Percentiles rank a stretch among this genome's conserved stretches.
These are phyloP conservation scores for Selaginella tamariscina DNA, from an alignment of 75 land plant species.

Conservation along the genomic window DNA sequence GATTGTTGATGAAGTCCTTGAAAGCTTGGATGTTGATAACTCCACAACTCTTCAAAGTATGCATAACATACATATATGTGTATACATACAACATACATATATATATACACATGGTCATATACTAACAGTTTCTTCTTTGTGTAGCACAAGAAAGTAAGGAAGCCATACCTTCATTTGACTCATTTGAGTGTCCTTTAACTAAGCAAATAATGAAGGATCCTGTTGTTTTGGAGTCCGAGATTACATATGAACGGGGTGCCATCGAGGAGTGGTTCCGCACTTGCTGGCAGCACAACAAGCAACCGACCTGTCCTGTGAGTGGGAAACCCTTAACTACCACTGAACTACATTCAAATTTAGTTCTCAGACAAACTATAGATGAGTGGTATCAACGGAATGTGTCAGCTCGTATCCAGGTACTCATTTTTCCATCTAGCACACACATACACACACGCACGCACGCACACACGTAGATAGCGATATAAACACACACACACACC, in stretches of 20 bases:
- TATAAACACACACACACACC: too few species aligned
- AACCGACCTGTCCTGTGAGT: constrained; percentile 48
- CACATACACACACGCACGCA: too few species aligned
- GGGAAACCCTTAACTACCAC: constrained; percentile 29
- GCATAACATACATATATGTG: too few species aligned
- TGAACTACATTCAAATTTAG: constrained; percentile 36
- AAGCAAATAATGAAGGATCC: constrained; percentile 53
- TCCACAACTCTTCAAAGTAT: neutral
- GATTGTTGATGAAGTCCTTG: neutral
- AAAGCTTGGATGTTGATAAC: neutral
- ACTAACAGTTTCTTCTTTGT: too few species aligned
- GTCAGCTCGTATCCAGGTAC: constrained; percentile 24
- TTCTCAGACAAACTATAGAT: constrained; percentile 42
- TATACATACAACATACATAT: too few species aligned
- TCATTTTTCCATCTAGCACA: too few species aligned
- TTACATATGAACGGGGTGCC: constrained; percentile 40
- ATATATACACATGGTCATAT: too few species aligned
- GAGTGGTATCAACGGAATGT: constrained; percentile 51
- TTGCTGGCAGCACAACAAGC: constrained; percentile 37
- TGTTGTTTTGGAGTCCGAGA: constrained; percentile 37
- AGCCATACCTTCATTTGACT: constrained; percentile 26
- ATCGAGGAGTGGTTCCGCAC: constrained; percentile 46
- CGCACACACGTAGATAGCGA: too few species aligned
- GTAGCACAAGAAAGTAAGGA: too few species aligned
- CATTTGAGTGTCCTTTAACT: constrained; percentile 42